Evolutionary conservation across 2,329 filamentous ascomycete species (phyloP).

Genomic region (Fusarium caatingaense): DNA sequence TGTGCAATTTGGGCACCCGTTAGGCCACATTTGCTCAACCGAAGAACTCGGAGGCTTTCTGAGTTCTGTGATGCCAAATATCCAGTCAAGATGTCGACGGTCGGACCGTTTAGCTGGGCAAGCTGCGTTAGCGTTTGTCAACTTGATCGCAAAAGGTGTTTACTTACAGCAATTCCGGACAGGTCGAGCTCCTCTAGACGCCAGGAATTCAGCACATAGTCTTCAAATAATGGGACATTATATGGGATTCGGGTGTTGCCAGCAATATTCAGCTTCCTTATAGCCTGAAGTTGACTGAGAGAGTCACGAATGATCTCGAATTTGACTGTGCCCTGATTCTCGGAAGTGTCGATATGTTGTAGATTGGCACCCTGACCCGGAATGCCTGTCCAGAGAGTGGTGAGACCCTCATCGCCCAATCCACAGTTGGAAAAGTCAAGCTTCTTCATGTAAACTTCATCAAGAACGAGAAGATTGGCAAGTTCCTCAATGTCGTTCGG

Average conservation of each 20-base stretch:
- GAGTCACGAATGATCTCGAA: constrained; percentile 60
- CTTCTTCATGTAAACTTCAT: constrained; percentile 56
- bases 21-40: constrained; percentile 64
- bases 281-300: constrained; percentile 56
- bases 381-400: constrained; percentile 61
- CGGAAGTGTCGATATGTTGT: constrained; percentile 63
- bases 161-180: constrained; percentile 63
- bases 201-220: constrained; percentile 57
- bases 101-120: constrained; percentile 59
- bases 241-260: constrained; percentile 62
- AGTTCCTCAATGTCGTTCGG: constrained; percentile 59
- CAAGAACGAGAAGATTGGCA: constrained; percentile 51
- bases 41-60: constrained; percentile 56
- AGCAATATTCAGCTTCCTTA: constrained; percentile 62
- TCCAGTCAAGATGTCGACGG: constrained; percentile 58
- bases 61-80: constrained; percentile 59
- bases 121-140: constrained; percentile 17
- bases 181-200: constrained; percentile 66
- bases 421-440: constrained; percentile 64
- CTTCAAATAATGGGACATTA: constrained; percentile 59
- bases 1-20: constrained; percentile 62
- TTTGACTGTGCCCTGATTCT: constrained; percentile 63
- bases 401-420: constrained; percentile 61
- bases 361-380: constrained; percentile 59
- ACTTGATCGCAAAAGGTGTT: neutral